Percentiles rank a stretch among this genome's conserved stretches.
Conservation (phyloP, 2,329 filamentous ascomycete genomes). For the Stagonosporopsis chrysanthemi region DNA sequence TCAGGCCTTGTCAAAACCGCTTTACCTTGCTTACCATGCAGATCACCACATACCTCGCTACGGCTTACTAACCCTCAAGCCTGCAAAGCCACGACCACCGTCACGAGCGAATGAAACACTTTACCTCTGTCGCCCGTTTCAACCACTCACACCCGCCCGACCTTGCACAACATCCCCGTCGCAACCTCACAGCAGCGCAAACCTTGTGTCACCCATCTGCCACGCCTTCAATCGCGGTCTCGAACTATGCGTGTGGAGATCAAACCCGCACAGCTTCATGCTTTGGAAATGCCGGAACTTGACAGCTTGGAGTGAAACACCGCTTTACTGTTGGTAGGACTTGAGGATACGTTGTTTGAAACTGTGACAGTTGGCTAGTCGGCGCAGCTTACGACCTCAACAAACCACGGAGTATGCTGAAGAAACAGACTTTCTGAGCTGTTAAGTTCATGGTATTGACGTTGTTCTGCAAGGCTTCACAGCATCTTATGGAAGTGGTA, state of each 20-base stretch:
- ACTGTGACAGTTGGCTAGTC: slow-evolving; percentile 9
- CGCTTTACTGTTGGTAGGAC: background rate
- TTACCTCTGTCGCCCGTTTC: background rate
- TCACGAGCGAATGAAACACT: background rate
- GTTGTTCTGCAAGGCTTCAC: background rate
- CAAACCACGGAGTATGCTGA: background rate
- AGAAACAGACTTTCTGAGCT: background rate
- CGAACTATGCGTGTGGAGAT: slow-evolving; percentile 9
- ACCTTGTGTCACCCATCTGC: slow-evolving; percentile 6
- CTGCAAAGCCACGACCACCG: background rate
- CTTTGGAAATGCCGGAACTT: slow-evolving; percentile 20
- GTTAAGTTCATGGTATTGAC: background rate
- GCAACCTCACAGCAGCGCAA: background rate
- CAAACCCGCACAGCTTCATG: slow-evolving; percentile 12
- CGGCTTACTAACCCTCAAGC: background rate
- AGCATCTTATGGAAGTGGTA: too few relatives aligned
- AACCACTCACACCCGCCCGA: background rate
- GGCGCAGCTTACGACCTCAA: background rate
- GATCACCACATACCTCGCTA: background rate
- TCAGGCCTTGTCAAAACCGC: too few relatives aligned
- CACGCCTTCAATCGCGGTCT: slow-evolving; percentile 5
- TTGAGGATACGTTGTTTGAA: background rate
- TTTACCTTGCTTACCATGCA: background rate
- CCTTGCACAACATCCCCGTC: background rate
- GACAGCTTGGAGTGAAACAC: slow-evolving; percentile 6